Percentiles rank a stretch among this genome's conserved stretches.
These are phyloP conservation scores for Protomyces arabidopsidicola DNA, from an alignment of 1,139 yeast genomes.

Conservation along the genomic window DNA sequence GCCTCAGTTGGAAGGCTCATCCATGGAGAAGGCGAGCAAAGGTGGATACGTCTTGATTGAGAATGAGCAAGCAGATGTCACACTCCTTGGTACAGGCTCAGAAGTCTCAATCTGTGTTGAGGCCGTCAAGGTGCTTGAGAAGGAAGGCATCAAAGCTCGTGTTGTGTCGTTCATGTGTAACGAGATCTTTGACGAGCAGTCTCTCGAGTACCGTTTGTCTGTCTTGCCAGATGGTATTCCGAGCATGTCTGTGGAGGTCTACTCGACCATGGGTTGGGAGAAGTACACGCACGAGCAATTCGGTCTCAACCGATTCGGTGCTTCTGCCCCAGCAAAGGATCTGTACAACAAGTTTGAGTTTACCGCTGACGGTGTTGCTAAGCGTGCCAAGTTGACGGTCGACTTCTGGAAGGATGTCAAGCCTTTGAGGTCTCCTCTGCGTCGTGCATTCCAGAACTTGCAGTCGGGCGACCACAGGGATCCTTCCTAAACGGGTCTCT, in stretches of 20 bases:
- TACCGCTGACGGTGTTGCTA: constrained; percentile 89
- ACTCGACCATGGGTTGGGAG: constrained; percentile 89
- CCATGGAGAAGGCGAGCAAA: constrained; percentile 83
- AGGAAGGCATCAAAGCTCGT: constrained; percentile 66
- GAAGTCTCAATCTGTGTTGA: constrained; percentile 84
- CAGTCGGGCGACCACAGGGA: constrained; percentile 18
- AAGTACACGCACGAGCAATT: constrained; percentile 95
- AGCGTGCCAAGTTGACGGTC: constrained; percentile 75
- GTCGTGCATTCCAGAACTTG: constrained; percentile 54
- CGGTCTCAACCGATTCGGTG: constrained; percentile 95
- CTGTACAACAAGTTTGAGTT: constrained; percentile 82
- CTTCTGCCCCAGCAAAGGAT: constrained; percentile 85
- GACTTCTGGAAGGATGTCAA: constrained; percentile 67
- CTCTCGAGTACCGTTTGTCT: constrained; percentile 69
- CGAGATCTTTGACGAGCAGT: constrained; percentile 81
- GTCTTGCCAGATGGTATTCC: constrained; percentile 95
- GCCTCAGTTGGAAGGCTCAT: constrained; percentile 92
- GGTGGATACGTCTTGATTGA: constrained; percentile 85
- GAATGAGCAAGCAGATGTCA: constrained; percentile 60
- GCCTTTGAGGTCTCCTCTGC: constrained; percentile 30
- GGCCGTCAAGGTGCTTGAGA: constrained; percentile 65
- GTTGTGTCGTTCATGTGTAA: constrained; percentile 94
- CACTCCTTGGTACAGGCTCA: constrained; percentile 89
- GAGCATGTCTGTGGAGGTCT: constrained; percentile 88
- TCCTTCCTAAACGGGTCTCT: constrained; percentile 7